Evolutionary conservation across 371 early-diverging fungal genomes (phyloP).

Genomic region (Mucor lusitanicus): DNA sequence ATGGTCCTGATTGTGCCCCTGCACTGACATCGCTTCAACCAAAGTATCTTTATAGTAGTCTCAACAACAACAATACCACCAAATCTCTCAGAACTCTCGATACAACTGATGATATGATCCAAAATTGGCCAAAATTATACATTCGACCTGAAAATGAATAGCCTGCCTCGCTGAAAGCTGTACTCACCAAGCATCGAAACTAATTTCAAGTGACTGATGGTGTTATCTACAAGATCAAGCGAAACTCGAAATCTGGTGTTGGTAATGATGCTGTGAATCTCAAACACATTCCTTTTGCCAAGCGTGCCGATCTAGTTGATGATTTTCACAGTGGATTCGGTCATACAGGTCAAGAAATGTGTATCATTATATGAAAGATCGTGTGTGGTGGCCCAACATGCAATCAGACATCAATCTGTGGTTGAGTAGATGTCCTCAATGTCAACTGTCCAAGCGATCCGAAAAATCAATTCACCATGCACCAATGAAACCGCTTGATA

Average conservation of each 20-base stretch:
- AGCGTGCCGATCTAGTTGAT: constrained; percentile 14
- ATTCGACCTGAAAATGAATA: not conserved
- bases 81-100: too few relatives aligned
- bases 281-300: constrained; percentile 4
- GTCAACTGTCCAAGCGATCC: constrained; percentile 12
- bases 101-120: not conserved
- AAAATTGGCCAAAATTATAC: not conserved
- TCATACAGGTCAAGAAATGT: constrained; percentile 9
- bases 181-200: not conserved
- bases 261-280: too few relatives aligned
- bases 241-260: not conserved
- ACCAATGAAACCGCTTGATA: constrained; percentile 12
- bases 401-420: not conserved
- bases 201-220: not conserved
- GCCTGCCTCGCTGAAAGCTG: not conserved
- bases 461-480: constrained; percentile 1
- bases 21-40: constrained; percentile 1
- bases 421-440: constrained; percentile 10
- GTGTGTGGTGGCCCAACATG: constrained; percentile 22
- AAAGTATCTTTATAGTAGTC: constrained; percentile 1
- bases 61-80: too few relatives aligned
- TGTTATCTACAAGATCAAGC: not conserved
- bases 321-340: constrained; percentile 15
- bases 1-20: constrained; percentile 8
- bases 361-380: not conserved